Conservation (phyloP, 140 eudicot species). For the Cichorium intybus region DNA sequence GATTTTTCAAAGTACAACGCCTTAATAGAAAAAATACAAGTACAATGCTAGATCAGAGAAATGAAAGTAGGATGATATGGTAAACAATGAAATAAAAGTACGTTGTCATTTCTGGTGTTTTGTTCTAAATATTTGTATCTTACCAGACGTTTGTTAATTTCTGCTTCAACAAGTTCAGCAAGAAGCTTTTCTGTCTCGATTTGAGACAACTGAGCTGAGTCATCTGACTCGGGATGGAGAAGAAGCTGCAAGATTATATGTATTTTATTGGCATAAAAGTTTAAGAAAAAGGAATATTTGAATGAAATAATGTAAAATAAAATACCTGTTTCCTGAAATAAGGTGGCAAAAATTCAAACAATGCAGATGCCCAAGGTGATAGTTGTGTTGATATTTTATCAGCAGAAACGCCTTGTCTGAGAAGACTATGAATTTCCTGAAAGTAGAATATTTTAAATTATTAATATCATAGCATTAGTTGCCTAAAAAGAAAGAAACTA, state of each 20-base stretch:
- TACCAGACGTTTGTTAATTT: conserved; percentile 89
- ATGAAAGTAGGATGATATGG: background rate
- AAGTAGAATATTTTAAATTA: background rate
- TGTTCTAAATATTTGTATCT: too few relatives aligned
- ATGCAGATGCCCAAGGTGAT: conserved; percentile 99
- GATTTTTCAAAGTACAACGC: too few relatives aligned
- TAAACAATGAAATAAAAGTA: background rate
- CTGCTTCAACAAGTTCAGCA: conserved; percentile 96
- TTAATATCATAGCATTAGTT: conserved; percentile 19
- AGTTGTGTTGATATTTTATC: conserved; percentile 81
- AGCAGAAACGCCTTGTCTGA: conserved; percentile 71
- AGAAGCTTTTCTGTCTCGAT: conserved; percentile 97
- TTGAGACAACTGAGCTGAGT: conserved; percentile 82
- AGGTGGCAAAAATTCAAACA: conserved; percentile 89
- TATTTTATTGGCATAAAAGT: conserved; percentile 3
- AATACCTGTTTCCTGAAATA: conserved; percentile 87
- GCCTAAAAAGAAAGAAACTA: background rate
- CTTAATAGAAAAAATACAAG: too few relatives aligned
- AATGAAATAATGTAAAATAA: background rate
- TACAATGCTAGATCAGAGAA: too few relatives aligned
- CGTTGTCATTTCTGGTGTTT: background rate
- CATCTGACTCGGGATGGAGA: conserved; percentile 73
- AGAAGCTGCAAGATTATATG: conserved; percentile 54
- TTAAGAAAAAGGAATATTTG: background rate
- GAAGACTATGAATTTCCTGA: conserved; percentile 94